A percentile compares a stretch with the other conserved stretches of the same genome.
These are phyloP conservation scores for Solanum aculeatissimum DNA, from an alignment of 305 asterid genomes.

Conservation along the genomic window DNA sequence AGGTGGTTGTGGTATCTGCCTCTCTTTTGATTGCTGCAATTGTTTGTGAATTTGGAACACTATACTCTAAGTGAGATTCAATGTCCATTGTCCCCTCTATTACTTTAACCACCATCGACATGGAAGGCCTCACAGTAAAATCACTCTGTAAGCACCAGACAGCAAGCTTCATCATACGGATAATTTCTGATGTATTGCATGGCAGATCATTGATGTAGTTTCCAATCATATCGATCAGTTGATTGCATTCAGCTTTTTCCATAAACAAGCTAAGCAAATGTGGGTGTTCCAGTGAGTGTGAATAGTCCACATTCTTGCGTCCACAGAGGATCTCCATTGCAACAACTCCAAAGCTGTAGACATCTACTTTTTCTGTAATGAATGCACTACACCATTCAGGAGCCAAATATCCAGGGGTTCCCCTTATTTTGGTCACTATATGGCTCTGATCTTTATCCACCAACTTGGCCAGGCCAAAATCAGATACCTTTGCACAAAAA, in stretches of 20 bases:
- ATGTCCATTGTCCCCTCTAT: neutral
- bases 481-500: slow-evolving; percentile 10
- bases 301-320: neutral
- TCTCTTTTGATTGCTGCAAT: neutral
- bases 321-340: neutral
- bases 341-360: slow-evolving; percentile 10
- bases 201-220: neutral
- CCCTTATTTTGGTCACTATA: neutral
- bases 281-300: neutral
- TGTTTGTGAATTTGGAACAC: neutral
- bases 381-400: slow-evolving; percentile 3
- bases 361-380: slow-evolving; percentile 8
- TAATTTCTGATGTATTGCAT: neutral
- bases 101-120: slow-evolving; percentile 2
- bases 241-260: neutral
- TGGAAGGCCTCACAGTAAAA: slow-evolving; percentile 1
- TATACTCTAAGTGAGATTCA: neutral
- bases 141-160: slow-evolving; percentile 1
- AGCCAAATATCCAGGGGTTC: slow-evolving; percentile 5
- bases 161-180: neutral
- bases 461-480: slow-evolving; percentile 14
- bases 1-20: neutral
- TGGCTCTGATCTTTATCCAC: slow-evolving; percentile 3
- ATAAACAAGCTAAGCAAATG: neutral
- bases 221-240: neutral